Conservation (phyloP, 2,329 filamentous ascomycete species). For the Knufia fluminis region DNA sequence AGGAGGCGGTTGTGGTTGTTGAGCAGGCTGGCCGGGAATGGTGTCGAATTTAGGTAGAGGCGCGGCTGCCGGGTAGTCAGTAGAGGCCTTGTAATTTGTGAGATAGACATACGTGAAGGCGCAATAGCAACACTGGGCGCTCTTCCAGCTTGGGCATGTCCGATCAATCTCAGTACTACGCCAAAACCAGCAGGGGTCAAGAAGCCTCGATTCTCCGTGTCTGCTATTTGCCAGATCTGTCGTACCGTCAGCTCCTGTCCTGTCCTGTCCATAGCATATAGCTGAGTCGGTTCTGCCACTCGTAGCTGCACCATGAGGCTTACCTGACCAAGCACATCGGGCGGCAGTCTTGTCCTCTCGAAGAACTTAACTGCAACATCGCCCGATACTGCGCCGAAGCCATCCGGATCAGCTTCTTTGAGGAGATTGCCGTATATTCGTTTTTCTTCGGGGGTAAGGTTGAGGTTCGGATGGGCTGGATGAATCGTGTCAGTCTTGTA, state of each 20-base stretch:
- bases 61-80: slow-evolving; percentile 43
- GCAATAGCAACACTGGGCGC: slow-evolving; percentile 74
- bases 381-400: slow-evolving; percentile 86
- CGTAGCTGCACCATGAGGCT: slow-evolving; percentile 26
- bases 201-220: slow-evolving; percentile 90
- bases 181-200: slow-evolving; percentile 89
- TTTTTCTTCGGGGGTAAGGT: slow-evolving; percentile 86
- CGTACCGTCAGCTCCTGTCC: neutral
- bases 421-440: slow-evolving; percentile 89
- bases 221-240: slow-evolving; percentile 98
- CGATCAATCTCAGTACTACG: slow-evolving; percentile 85
- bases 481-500: slow-evolving; percentile 6
- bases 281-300: too few species aligned
- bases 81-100: slow-evolving; percentile 2
- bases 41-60: slow-evolving; percentile 92
- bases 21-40: slow-evolving; percentile 35
- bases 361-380: slow-evolving; percentile 97
- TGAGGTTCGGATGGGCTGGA: slow-evolving; percentile 55
- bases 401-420: slow-evolving; percentile 82
- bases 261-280: too few species aligned
- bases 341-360: slow-evolving; percentile 84
- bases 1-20: slow-evolving; percentile 14
- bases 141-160: slow-evolving; percentile 82
- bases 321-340: slow-evolving; percentile 79
- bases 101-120: slow-evolving; percentile 51